Base-by-base conservation (phyloP, 139 green algal species). In the Chlamydomonas schloesseri region DNA sequence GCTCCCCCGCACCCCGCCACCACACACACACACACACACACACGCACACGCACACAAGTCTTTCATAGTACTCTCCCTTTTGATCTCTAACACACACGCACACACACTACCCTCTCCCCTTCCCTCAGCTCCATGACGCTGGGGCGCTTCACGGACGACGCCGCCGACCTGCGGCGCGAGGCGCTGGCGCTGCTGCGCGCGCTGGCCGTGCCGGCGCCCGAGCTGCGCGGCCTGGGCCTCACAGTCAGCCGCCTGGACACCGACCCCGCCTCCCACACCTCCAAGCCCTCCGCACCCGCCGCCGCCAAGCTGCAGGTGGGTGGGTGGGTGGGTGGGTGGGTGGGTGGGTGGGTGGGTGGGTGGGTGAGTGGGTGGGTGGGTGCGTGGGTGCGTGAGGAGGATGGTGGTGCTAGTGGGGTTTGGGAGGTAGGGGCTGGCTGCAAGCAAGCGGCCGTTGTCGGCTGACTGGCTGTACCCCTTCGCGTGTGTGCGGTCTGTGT, bases 191-290 rank as follows among this genome's bases (percentile, higher is more conserved):
- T 99, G 85, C 88, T 98, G 76, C 42, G 36, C 0, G 83, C 89
- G 1, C 77, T 98, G 68, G 64, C 29, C 0, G 73, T 97, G 4
- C 89, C 92, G 0, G 60, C 88, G 0, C 81, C 91, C 2, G 89
- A 97, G 50, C 93, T 99, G 71, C 88, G 95, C 5, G 96, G 96
- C 34, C 71, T 98, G 37, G 96, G 96, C 62, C 92, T 99, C n/a
- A 81, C 87, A 71, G 92, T 97, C 85, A 82, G 76, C 8, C 91
- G 88, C 71, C 89, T 95, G 65, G 88, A 93, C 60, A 91, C 28
- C 33, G 91, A 95, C 75, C 37, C 86, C 17, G 53, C 87, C 33
- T 88, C 87, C 29, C 21, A 46, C 6, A 57, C 84, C 29, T 88
- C 88, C 1, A 68, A 69, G 36, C 84, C 92, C 13, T 87, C 73